Evolutionary conservation across 192 early-diverging fungal genomes (phyloP).

Genomic region (Thamnidium elegans): DNA sequence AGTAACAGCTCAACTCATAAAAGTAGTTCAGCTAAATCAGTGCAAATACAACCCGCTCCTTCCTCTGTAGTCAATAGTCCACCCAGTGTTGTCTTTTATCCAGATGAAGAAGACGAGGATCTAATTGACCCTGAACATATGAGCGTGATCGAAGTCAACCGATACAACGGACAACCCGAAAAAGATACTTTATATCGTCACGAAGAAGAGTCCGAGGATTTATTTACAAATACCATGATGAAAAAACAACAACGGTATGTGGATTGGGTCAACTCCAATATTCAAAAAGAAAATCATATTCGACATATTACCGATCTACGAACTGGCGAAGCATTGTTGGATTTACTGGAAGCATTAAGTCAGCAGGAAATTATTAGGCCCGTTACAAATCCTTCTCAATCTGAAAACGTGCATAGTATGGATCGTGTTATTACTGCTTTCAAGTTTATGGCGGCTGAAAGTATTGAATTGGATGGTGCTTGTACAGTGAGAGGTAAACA

Average conservation of each 20-base stretch:
- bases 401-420: conserved; percentile 32
- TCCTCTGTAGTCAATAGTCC: not conserved
- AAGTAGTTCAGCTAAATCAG: not conserved
- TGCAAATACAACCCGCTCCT: not conserved
- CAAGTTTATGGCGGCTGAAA: conserved; percentile 55
- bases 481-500: conserved; percentile 47
- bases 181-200: not conserved
- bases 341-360: conserved; percentile 44
- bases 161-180: not conserved
- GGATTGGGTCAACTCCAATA: conserved; percentile 44
- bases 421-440: conserved; percentile 49
- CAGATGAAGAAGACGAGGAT: conserved; percentile 30
- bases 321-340: conserved; percentile 45
- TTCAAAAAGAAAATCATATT: conserved; percentile 21
- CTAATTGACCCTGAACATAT: conserved; percentile 28
- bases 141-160: not conserved
- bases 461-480: conserved; percentile 43
- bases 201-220: not conserved
- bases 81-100: conserved; percentile 6
- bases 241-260: conserved; percentile 35
- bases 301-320: conserved; percentile 40
- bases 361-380: conserved; percentile 48
- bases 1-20: not conserved
- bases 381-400: conserved; percentile 27
- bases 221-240: no score